These are phyloP conservation scores for Mollisiaceae sp. DNA, from an alignment of 2,329 filamentous ascomycete species.

Conservation along the genomic window DNA sequence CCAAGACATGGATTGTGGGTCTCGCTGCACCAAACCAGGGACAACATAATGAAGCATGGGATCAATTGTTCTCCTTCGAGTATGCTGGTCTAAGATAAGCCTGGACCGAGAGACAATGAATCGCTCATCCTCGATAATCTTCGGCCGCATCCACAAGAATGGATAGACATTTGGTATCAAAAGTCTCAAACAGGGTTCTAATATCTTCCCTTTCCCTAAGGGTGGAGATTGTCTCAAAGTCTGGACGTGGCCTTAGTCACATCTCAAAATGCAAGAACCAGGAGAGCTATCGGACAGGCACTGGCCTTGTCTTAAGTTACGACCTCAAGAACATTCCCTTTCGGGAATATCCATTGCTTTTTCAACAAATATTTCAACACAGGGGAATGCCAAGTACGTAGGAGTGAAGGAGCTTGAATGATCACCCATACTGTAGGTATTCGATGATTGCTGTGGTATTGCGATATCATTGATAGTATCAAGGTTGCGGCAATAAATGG, in stretches of 20 bases:
- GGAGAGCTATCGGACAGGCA: not conserved
- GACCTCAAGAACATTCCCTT: not conserved
- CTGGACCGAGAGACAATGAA: not conserved
- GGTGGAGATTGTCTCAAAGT: not conserved
- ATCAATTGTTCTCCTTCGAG: not conserved
- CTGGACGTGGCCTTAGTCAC: not conserved
- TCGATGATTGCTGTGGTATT: not conserved
- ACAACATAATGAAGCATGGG: not conserved
- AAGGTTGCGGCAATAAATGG: not conserved
- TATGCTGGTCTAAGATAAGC: not conserved
- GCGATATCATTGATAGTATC: not conserved
- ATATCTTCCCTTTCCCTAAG: not conserved
- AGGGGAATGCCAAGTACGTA: not conserved
- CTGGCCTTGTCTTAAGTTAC: conserved; percentile 1
- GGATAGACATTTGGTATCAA: not conserved
- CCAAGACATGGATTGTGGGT: conserved; percentile 1
- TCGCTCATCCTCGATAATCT: not conserved
- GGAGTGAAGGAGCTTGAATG: no score
- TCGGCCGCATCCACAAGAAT: not conserved
- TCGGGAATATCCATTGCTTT: not conserved
- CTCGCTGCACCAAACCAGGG: not conserved
- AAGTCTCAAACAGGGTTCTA: no score
- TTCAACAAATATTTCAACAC: not conserved
- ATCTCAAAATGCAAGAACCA: conserved; percentile 10
- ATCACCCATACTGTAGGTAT: no score